Evolutionary conservation across 2,329 filamentous ascomycete genomes (phyloP).

Genomic region (Domatiomyces globalis): DNA sequence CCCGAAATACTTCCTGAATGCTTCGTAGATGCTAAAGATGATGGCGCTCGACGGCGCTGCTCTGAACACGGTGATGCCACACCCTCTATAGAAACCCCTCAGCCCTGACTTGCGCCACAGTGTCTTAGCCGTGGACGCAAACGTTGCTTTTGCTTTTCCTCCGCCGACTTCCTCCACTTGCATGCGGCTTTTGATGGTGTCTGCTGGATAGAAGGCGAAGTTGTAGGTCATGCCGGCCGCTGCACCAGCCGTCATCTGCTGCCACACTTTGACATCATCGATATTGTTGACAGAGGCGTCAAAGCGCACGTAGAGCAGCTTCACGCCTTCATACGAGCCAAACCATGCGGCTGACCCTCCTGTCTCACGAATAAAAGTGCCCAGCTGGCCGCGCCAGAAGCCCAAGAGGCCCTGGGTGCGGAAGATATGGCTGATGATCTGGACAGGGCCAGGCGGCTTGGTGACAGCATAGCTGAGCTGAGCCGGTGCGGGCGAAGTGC

Average conservation of each 20-base stretch:
- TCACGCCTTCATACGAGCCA: conserved; percentile 70
- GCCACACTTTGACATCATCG: conserved; percentile 53
- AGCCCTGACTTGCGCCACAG: conserved; percentile 76
- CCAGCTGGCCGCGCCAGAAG: conserved; percentile 91
- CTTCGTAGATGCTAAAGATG: conserved; percentile 93
- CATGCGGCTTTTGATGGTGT: conserved; percentile 95
- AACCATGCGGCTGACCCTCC: conserved; percentile 95
- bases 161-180: conserved; percentile 46
- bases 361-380: conserved; percentile 84
- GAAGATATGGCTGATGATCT: conserved; percentile 64
- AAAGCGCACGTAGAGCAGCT: conserved; percentile 51
- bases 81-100: conserved; percentile 79
- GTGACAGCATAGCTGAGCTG: conserved; percentile 26
- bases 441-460: conserved; percentile 46
- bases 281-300: conserved; percentile 27
- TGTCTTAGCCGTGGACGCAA: conserved; percentile 54
- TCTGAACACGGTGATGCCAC: conserved; percentile 78
- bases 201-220: conserved; percentile 91
- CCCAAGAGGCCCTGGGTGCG: conserved; percentile 67
- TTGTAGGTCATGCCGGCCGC: conserved; percentile 89
- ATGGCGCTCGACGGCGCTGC: conserved; percentile 93
- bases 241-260: conserved; percentile 77
- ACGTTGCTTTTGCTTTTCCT: conserved; percentile 39
- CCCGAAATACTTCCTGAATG: conserved; percentile 54
- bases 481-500: conserved; percentile 6